Evolutionary conservation across 768 basidiomycete species (phyloP), one percentile per base, ranked within the genome.

Genomic region (Tylopilus balloui): DNA sequence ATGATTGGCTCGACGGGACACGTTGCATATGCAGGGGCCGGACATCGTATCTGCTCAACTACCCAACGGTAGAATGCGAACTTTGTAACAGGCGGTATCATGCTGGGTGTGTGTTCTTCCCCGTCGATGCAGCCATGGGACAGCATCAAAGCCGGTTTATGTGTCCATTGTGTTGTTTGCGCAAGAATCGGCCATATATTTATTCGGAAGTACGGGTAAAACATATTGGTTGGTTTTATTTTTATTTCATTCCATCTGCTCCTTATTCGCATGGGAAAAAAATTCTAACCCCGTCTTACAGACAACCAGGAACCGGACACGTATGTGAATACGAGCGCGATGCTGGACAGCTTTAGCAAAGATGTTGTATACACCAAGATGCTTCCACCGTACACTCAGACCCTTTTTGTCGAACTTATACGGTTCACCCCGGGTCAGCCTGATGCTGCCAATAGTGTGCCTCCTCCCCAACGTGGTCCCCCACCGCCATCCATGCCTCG

Each of bases 1-100:
- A 73, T 24, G 84, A 89, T 58, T 88, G 85, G 79, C 54, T 67
- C 6, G 88, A 91, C 59, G 79, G 79, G 27, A 89, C 88, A 23
- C 78, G 88, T 23, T 91, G 88, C 67, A 85, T 91, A 50, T 91
- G 88, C 64, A 73, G 88, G 42, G 88, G 86, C 14, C 76, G 79
- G 25, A 85, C 80, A 3, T 59, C 68, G 8, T 84, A 82, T 64
- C 66, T 84, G 24, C 68, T 82, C 46, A 71, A 76, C 52, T 83
- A 81, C 59, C 81, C 81, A 4, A 74, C 75, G 20, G 79, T 90
- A 12, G 75, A 78, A 49, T 92, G 89, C 63, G 80, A 83, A 40
- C 61, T 67, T 0, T 92, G 89, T 69, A 73, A 67, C 53, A 80
- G 77, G 57, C 67, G 73, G 14, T 91, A 89, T 56, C 89, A 92